Base-by-base conservation (phyloP, 345 rosid genomes). In the Lumnitzera racemosa region DNA sequence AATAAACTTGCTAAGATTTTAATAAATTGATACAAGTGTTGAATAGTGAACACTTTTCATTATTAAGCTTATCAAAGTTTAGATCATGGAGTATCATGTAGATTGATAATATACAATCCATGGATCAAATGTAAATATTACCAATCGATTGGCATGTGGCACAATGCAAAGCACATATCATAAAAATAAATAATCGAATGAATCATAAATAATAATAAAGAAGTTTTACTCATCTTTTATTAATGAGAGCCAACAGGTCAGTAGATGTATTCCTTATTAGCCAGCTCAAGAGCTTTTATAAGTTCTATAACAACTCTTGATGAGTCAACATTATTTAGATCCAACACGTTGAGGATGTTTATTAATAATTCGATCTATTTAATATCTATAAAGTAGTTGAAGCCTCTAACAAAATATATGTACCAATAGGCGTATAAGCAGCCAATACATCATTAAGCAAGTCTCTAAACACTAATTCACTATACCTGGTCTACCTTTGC, bases 221-320 rank as follows among this genome's bases (percentile, higher is more conserved):
- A 20, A 20, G 20, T 20, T 20, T 20, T 20, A 20, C 20, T 20
- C 20, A 20, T 20, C 20, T 20, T 20, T 20, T 20, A 20, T 20
- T 20, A 20, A 20, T 20, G 20, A 20, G 20, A 20, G 20, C 20
- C 20, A 20, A 20, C 1, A 20, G 20, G 20, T 20, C 83, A 75
- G 68, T 77, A 83, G 51, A 87, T 86, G 74, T 92, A 85, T 74
- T 92, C 98, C 80, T 89, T 92, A 3, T 92, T 85, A 43, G 89
- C 96, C 77, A 87, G 67, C 81, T 92, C 98, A 80, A 92, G 76
- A 53, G 87, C 84, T 81, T 87, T 92, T 67, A 89, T 67, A 48
- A 87, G 77, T 46, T 83, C 96, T 46, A 80, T 82, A 43, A 87
- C 96, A 76, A 87, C 77, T 80, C 89, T 89, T 27, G 96, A 89